Evolutionary conservation across 805 yeast species (phyloP).

Genomic region (Ascoidea tarda): DNA sequence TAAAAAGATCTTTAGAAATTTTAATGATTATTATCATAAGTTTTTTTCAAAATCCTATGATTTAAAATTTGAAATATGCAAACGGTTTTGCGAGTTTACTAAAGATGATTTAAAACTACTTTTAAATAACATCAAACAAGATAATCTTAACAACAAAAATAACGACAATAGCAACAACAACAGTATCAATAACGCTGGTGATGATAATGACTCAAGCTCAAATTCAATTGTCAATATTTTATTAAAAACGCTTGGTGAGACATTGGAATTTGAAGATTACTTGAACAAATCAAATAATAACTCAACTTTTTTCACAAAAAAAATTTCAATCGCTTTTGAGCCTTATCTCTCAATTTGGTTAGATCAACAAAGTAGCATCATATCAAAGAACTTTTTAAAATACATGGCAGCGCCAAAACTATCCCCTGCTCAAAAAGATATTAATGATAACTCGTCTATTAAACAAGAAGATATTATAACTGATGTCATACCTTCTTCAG

Average conservation of each 20-base stretch:
- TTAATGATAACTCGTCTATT: slow-evolving; percentile 14
- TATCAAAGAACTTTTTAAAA: slow-evolving; percentile 48
- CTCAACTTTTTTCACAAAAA: slow-evolving; percentile 18
- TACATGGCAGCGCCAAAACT: slow-evolving; percentile 46
- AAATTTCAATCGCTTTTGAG: slow-evolving; percentile 58
- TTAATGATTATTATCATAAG: slow-evolving; percentile 33
- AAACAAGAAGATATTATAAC: slow-evolving; percentile 29
- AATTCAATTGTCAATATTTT: slow-evolving; percentile 47
- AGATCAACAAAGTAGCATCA: slow-evolving; percentile 57
- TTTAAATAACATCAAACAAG: slow-evolving; percentile 23
- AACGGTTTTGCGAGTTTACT: slow-evolving; percentile 55
- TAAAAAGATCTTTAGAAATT: slow-evolving; percentile 49
- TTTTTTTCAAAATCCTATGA: slow-evolving; percentile 66
- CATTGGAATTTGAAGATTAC: slow-evolving; percentile 73
- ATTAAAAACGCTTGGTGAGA: slow-evolving; percentile 54
- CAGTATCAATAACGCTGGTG: neutral
- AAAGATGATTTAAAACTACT: slow-evolving; percentile 47
- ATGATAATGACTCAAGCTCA: neutral
- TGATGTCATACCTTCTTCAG: slow-evolving; percentile 71
- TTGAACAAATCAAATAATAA: slow-evolving; percentile 28
- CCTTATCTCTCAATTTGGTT: slow-evolving; percentile 83
- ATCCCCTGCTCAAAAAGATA: slow-evolving; percentile 21
- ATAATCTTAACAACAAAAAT: slow-evolving; percentile 15
- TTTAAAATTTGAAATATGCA: slow-evolving; percentile 45
- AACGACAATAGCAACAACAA: neutral